A percentile compares a stretch with the other conserved stretches of the same genome.
phyloP scores from a whole-genome alignment of 495 filamentous ascomycete species.

The Penicillium chermesinum region DNA sequence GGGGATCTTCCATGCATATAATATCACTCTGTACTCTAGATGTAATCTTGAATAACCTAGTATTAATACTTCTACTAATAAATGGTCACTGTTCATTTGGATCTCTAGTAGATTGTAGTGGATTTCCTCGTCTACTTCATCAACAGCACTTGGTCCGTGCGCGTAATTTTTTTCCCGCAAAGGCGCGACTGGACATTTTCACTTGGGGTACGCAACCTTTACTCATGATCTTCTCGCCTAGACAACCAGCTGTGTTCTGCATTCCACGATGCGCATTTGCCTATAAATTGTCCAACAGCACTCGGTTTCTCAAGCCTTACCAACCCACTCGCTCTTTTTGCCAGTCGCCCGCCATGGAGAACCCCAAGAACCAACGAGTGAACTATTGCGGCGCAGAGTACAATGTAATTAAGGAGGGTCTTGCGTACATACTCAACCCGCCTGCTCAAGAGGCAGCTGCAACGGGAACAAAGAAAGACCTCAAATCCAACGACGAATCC shows the following conservation, averaged over 20 bases:
- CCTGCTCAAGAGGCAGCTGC: conserved; percentile 42
- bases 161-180: conserved; percentile 13
- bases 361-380: conserved; percentile 18
- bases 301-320: neutral
- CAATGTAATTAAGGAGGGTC: conserved; percentile 62
- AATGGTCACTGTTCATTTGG: no score
- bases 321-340: conserved; percentile 1
- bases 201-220: neutral
- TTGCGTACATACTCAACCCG: conserved; percentile 61
- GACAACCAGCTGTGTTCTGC: conserved; percentile 1
- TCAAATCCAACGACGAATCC: conserved; percentile 45
- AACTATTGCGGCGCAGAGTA: conserved; percentile 49
- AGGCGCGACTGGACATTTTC: conserved; percentile 2
- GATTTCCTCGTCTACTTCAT: no score
- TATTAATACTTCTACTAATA: neutral
- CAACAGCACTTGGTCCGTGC: conserved; percentile 18
- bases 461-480: conserved; percentile 35
- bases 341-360: conserved; percentile 18
- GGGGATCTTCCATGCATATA: conserved; percentile 10
- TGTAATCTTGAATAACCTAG: no score
- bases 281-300: neutral
- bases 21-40: conserved; percentile 3
- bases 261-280: conserved; percentile 14
- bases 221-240: conserved; percentile 12
- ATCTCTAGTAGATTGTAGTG: no score